phyloP scores from a whole-genome alignment of 768 basidiomycete genomes.

The Flagelloscypha sp. region DNA sequence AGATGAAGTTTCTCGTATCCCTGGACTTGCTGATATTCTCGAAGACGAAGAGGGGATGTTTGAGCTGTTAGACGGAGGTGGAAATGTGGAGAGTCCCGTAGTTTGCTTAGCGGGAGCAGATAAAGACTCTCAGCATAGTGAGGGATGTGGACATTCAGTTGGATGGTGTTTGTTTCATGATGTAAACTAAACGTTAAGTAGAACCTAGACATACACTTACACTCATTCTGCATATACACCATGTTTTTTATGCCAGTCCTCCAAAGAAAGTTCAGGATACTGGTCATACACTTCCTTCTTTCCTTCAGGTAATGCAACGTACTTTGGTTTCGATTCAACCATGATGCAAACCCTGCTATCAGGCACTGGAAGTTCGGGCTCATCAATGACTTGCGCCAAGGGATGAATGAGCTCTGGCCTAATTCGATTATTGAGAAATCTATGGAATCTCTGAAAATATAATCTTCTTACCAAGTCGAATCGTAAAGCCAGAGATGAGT shows the following conservation, averaged over 20 bases:
- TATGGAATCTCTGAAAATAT: neutral
- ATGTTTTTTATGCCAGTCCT: constrained; percentile 54
- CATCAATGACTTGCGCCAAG: constrained; percentile 60
- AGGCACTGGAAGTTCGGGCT: constrained; percentile 45
- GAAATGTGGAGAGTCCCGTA: constrained; percentile 19
- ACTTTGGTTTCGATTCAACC: constrained; percentile 43
- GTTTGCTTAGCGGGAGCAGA: constrained; percentile 32
- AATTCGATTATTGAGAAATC: neutral
- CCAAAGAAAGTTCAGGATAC: constrained; percentile 40
- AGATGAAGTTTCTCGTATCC: no score
- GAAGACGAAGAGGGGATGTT: constrained; percentile 5
- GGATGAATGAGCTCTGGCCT: constrained; percentile 64
- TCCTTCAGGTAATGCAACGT: constrained; percentile 58
- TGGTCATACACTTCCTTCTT: constrained; percentile 35
- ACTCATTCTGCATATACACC: constrained; percentile 29
- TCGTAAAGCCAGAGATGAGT: constrained; percentile 64
- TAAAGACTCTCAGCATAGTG: constrained; percentile 21
- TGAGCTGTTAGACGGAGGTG: constrained; percentile 1
- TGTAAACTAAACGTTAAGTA: no score
- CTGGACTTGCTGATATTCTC: constrained; percentile 1
- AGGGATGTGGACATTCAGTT: constrained; percentile 33
- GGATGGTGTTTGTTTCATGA: no score
- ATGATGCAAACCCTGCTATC: constrained; percentile 41
- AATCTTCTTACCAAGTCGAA: constrained; percentile 33
- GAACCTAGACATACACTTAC: no score